phyloP scores from a whole-genome alignment of 768 basidiomycete species.

The Lactifluus pinguis region DNA sequence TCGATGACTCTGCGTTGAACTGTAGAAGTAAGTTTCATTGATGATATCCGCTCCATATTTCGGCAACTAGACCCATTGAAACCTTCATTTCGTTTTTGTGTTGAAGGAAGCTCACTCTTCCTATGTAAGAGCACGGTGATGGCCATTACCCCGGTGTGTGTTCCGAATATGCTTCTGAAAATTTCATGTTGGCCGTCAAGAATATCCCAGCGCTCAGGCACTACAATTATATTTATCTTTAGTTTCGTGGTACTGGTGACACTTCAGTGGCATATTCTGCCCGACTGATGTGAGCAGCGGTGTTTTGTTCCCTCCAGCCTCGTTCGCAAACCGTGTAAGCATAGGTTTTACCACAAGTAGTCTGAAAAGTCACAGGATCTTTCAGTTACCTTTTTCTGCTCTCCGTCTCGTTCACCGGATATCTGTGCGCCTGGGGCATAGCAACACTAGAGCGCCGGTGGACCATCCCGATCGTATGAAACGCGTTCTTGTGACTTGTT shows the following conservation, averaged over 20 bases:
- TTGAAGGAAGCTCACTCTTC: not conserved
- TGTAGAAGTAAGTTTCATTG: slow-evolving; percentile 16
- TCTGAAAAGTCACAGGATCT: not conserved
- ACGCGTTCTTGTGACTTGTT: not conserved
- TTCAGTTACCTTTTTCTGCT: slow-evolving; percentile 3
- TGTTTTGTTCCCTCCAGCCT: not conserved
- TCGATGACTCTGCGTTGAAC: slow-evolving; percentile 6
- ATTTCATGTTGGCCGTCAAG: not conserved
- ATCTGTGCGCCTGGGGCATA: slow-evolving; percentile 11
- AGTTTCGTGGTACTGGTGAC: not conserved
- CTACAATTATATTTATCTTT: not conserved
- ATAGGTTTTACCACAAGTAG: not conserved
- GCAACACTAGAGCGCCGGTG: slow-evolving; percentile 17
- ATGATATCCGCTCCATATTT: slow-evolving; percentile 12
- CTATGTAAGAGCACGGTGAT: not conserved
- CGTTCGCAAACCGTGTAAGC: not conserved
- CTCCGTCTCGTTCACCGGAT: not conserved
- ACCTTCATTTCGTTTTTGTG: not conserved
- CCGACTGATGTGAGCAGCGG: not conserved
- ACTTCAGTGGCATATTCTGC: not conserved
- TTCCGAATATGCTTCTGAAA: slow-evolving; percentile 4
- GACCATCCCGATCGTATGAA: slow-evolving; percentile 5
- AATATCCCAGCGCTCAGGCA: not conserved
- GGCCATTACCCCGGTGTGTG: not conserved
- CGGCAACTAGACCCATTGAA: slow-evolving; percentile 7